A percentile compares a stretch with the other conserved stretches of the same genome.
These are phyloP conservation scores for Erodium moschatum DNA, from an alignment of 441 rosid species.

Conservation along the genomic window DNA sequence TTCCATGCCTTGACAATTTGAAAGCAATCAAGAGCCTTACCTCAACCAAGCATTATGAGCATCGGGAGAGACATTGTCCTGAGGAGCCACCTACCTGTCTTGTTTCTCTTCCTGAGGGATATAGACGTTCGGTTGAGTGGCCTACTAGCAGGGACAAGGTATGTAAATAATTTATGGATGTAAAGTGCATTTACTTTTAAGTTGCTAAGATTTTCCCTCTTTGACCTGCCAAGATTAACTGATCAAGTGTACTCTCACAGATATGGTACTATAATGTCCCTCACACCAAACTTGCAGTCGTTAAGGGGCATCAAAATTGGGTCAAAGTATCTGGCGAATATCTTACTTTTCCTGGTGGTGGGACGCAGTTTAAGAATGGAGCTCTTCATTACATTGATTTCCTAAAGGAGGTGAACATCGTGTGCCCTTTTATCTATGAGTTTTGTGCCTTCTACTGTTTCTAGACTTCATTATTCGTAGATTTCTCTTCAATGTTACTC, in stretches of 20 bases:
- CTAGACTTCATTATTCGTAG: neutral
- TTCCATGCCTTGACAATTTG: slow-evolving; percentile 90
- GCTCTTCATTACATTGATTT: slow-evolving; percentile 95
- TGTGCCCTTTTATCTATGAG: neutral
- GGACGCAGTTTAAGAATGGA: slow-evolving; percentile 93
- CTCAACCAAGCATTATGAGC: slow-evolving; percentile 82
- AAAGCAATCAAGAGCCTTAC: slow-evolving; percentile 60
- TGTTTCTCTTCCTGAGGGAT: slow-evolving; percentile 79
- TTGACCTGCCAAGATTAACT: slow-evolving; percentile 14
- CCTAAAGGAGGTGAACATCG: slow-evolving; percentile 56
- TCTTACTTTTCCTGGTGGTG: slow-evolving; percentile 95
- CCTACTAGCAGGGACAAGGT: slow-evolving; percentile 95
- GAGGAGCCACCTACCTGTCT: slow-evolving; percentile 75
- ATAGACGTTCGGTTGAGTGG: slow-evolving; percentile 68
- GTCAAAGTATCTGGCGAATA: slow-evolving; percentile 80
- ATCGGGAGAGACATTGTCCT: slow-evolving; percentile 94
- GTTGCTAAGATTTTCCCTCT: neutral
- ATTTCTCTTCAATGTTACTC: too few species aligned
- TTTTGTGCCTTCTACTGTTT: neutral
- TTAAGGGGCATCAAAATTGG: slow-evolving; percentile 96
- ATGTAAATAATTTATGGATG: neutral
- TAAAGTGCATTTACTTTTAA: neutral
- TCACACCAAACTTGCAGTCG: slow-evolving; percentile 68
- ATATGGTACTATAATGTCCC: slow-evolving; percentile 90
- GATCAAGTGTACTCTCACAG: slow-evolving; percentile 33